phyloP scores from a whole-genome alignment of 176 grass and related monocot species.

The Triticum aestivum region IWGSC_CS_RefSeq_v2.1 NC_057806.1:618126577-618127076 shows the following conservation, averaged over 20 bases:
- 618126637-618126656: background rate
- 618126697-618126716: conserved; percentile 77
- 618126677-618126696: background rate
- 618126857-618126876: background rate
- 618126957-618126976: background rate
- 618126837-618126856: background rate
- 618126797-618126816: conserved; percentile 48
- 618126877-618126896: background rate
- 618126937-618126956: background rate
- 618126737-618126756: conserved; percentile 80
- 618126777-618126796: conserved; percentile 89
- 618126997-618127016: background rate
- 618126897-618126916: background rate
- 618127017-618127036: background rate
- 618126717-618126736: conserved; percentile 85
- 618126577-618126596: conserved; percentile 71
- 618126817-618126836: background rate
- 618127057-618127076: too few relatives aligned
- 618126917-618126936: background rate
- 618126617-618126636: conserved; percentile 48
- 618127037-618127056: background rate
- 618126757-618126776: conserved; percentile 75
- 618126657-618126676: conserved; percentile 9
- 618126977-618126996: background rate
- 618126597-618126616: conserved; percentile 64